Base-by-base conservation (phyloP, 805 yeast species). In the Candida vartiovaarae region DNA sequence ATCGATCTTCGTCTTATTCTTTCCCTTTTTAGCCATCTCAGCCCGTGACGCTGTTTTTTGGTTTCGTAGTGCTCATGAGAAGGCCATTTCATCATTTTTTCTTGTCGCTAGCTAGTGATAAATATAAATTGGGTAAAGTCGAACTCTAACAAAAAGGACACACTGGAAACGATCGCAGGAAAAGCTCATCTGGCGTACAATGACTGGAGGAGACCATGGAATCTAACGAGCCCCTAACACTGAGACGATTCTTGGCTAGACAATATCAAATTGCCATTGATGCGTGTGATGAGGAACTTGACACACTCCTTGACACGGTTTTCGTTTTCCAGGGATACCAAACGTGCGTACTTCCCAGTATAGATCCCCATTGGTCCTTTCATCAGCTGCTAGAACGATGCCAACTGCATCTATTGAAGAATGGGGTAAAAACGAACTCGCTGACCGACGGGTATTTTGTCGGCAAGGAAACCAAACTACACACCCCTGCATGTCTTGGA, bases 371-470 rank as follows among this genome's bases (percentile, higher is more conserved):
- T 3, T 41, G 40, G 50, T 23, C 47, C 32, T 41, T 67, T 54
- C 44, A 55, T 9, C 70, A 68, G 24, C 54, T 71, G 4, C 53
- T 80, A 4, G 79, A 76, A 46, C 43, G 54, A 6, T 48, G 76
- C n/a, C 52, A 76, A 1, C 46, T 48, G 3, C 57, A 57, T 42
- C 48, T 75, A 32, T 38, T 64, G 1, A 44, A 49, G 3, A 39
- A 56, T 8, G 60, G 61, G 23, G 10, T 6, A 9, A 51, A 57
- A 3, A 45, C 56, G 3, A 76, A 76, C 54, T 64, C 65, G 0
- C 40, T 80, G 5, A 48, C 64, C 0, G 52, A 55, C 37, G 84
- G 41, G 9, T 26, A 32, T 6, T 11, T 23, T 6, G 24, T 15
- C 24, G 41, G 41, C 9, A 32, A 31, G 9, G 30, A 25, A 8